A percentile compares a stretch with the other conserved stretches of the same genome.
phyloP scores from a whole-genome alignment of 1,139 yeast species.

The Debaryomycetaceae sp. region DNA sequence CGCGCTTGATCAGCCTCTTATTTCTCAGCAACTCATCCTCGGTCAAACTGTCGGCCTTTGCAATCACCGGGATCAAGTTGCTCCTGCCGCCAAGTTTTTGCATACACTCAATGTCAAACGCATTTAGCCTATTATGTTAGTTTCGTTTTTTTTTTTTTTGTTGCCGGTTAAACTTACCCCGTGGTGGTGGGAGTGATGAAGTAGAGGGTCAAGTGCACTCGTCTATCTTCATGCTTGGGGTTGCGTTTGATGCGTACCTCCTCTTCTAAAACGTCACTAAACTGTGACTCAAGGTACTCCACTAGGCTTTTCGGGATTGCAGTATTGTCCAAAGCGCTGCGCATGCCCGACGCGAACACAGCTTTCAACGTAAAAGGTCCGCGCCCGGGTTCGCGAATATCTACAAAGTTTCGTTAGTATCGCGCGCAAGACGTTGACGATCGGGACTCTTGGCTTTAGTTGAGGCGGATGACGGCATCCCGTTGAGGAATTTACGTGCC shows the following conservation, averaged over 20 bases:
- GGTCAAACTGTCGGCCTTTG: slow-evolving; percentile 56
- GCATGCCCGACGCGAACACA: slow-evolving; percentile 21
- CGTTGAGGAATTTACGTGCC: too few species aligned
- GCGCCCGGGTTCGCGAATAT: slow-evolving; percentile 14
- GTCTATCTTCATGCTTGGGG: slow-evolving; percentile 48
- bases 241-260: slow-evolving; percentile 59
- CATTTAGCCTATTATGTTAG: slow-evolving; percentile 21
- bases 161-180: slow-evolving; percentile 22
- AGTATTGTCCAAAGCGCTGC: slow-evolving; percentile 32
- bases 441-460: too few species aligned
- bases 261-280: slow-evolving; percentile 51
- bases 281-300: slow-evolving; percentile 51
- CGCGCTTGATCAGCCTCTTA: slow-evolving; percentile 40
- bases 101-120: slow-evolving; percentile 47
- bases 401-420: slow-evolving; percentile 10
- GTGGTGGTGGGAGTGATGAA: slow-evolving; percentile 56
- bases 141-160: not conserved
- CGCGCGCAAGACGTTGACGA: too few species aligned
- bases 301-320: slow-evolving; percentile 26
- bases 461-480: too few species aligned
- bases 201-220: slow-evolving; percentile 62
- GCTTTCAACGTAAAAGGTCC: slow-evolving; percentile 24
- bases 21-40: slow-evolving; percentile 38
- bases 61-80: slow-evolving; percentile 54
- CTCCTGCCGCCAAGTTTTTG: slow-evolving; percentile 44